phyloP scores from a whole-genome alignment of 1,284 basidiomycete genomes.

The Leccinum pachyderme region DNA sequence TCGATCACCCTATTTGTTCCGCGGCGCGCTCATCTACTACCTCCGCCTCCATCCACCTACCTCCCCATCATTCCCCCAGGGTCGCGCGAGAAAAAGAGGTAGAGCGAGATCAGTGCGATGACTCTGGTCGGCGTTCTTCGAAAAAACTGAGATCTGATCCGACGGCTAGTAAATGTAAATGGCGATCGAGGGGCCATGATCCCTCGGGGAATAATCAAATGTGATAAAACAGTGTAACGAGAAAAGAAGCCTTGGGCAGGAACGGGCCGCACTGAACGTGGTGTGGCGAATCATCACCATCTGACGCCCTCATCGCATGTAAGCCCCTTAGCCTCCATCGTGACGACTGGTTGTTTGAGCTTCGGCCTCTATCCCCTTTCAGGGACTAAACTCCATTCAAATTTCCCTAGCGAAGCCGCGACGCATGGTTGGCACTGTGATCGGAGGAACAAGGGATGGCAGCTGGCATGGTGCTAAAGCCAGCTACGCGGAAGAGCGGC shows the following conservation, averaged over 20 bases:
- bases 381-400: conserved; percentile 19
- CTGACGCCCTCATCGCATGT: conserved; percentile 9
- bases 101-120: not conserved
- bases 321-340: conserved; percentile 1
- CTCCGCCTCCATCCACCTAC: not conserved
- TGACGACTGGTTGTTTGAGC: conserved; percentile 3
- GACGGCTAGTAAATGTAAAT: conserved; percentile 6
- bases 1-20: conserved; percentile 13
- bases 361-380: conserved; percentile 11
- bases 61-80: not conserved
- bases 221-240: not conserved
- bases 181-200: conserved; percentile 18
- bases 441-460: conserved; percentile 15
- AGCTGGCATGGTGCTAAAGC: conserved; percentile 3
- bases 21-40: conserved; percentile 13
- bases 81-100: not conserved
- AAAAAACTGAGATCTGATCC: conserved; percentile 14
- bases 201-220: not conserved
- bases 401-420: conserved; percentile 10
- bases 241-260: not conserved
- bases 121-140: not conserved
- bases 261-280: conserved; percentile 1
- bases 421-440: conserved; percentile 19
- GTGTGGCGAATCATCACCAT: conserved; percentile 11
- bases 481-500: conserved; percentile 23